Conservation (phyloP, 106 monocot species). For the Platanthera zijinensis region DNA sequence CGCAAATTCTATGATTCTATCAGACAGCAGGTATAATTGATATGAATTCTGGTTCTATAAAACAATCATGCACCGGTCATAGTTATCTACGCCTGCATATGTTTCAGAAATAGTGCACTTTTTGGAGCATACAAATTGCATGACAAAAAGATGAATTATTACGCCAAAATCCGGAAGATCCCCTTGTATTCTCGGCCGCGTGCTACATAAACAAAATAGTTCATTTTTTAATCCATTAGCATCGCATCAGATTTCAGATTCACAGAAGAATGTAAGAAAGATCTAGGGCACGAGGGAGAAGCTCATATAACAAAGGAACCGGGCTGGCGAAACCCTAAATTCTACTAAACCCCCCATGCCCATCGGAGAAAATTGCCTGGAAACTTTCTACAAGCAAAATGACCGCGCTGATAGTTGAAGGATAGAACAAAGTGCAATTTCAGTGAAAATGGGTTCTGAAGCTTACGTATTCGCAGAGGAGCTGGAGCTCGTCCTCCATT, state of each 20-base stretch:
- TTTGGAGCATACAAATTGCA: neutral
- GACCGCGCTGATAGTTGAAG: neutral
- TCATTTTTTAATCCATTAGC: neutral
- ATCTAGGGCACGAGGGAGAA: neutral
- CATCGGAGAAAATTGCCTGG: neutral
- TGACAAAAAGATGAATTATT: neutral
- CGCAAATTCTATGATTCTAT: neutral
- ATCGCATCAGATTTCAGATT: neutral
- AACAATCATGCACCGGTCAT: neutral
- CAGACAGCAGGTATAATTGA: neutral
- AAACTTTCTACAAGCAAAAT: neutral
- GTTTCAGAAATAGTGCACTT: neutral
- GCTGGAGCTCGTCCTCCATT: conserved; percentile 63
- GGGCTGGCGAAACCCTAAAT: neutral
- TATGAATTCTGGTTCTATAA: neutral
- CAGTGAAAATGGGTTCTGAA: neutral
- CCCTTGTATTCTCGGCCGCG: neutral
- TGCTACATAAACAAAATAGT: neutral
- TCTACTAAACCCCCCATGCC: neutral
- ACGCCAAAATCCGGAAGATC: neutral
- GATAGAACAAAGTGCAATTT: neutral
- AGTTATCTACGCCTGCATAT: neutral
- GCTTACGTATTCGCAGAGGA: conserved; percentile 60
- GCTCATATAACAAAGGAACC: neutral
- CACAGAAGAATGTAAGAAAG: neutral